Base-by-base conservation (phyloP, 2,329 filamentous ascomycete species). In the Alternaria panax region DNA sequence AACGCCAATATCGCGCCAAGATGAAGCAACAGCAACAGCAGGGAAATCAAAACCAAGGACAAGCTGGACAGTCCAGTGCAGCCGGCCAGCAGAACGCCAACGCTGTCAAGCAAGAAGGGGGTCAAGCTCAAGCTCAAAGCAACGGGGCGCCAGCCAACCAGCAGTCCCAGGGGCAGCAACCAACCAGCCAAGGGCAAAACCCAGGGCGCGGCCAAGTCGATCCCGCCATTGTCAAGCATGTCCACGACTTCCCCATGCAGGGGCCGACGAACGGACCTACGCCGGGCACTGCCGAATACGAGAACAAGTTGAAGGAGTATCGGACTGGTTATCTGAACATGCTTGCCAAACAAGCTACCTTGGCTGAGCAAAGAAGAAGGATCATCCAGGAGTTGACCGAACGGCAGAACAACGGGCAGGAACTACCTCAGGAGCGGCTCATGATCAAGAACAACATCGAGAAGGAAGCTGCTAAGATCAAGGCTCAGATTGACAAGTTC, bases 1-100 rank as follows among this genome's bases (percentile, higher is more conserved):
- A 78, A 47, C 73, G 76, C 25, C 70, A 80, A 42, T 81, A 83
- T 75, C 68, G 75, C 5, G 59, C 81, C 79, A 65, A 72, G 80
- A 55, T 63, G 75, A 71, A 68, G 56, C 66, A 67, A 22, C 69
- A 63, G 43, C 60, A 64, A 22, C 67, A 60, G 27, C 57, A 61
- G 32, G 53, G 30, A 62, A 67, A 54, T 42, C 69, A 69, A 51
- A 67, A 51, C 41, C 69, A 69, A 52, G 62, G 62, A 42, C 66
- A 62, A 41, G 62, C 64, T 34, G 70, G 63, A 50, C 69, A 75
- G 51, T 58, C 70, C 30, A 63, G 57, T 30, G 69, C 72, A 55
- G 53, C 68, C 22, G 64, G 59, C 27, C 78, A 77, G 60, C 73
- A 75, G 54, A 76, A 63, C 47, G 72, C 74, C 47, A 75, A 59